Percentiles rank a stretch among this genome's conserved stretches.
Conservation (phyloP, 192 early-diverging fungal species). For the Radiomyces spectabilis region DNA sequence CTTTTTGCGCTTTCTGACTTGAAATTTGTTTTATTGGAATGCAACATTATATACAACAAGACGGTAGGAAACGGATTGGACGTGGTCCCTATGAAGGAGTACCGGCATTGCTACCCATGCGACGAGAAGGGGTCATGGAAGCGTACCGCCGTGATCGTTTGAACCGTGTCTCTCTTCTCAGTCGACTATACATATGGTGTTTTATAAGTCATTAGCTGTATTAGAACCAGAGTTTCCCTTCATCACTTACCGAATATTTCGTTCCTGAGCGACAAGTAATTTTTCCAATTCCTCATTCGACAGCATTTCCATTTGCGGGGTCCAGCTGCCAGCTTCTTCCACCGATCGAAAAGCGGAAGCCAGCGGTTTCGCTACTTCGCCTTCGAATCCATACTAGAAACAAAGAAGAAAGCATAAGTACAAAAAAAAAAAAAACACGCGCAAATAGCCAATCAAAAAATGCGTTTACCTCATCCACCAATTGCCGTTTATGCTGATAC, state of each 20-base stretch:
- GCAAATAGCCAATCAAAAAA: not conserved
- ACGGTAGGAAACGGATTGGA: too few relatives aligned
- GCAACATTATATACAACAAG: too few relatives aligned
- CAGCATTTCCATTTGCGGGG: conserved; percentile 45
- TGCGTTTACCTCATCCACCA: conserved; percentile 31
- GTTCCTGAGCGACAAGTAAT: conserved; percentile 44
- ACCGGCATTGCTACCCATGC: not conserved
- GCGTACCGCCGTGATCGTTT: not conserved
- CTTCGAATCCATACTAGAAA: conserved; percentile 25
- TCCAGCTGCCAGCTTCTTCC: conserved; percentile 44
- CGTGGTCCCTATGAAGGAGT: not conserved
- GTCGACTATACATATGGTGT: not conserved
- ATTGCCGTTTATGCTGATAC: conserved; percentile 45
- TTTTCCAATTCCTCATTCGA: conserved; percentile 56
- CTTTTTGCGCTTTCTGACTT: too few relatives aligned
- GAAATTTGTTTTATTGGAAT: too few relatives aligned
- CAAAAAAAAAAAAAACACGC: not conserved
- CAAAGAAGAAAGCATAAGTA: not conserved
- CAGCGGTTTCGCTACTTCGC: conserved; percentile 25
- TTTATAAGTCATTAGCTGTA: not conserved
- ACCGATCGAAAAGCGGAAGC: conserved; percentile 34
- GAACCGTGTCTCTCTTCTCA: not conserved
- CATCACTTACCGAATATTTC: conserved; percentile 41
- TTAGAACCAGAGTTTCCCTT: not conserved
- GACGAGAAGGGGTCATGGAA: not conserved